Conservation (phyloP, 768 basidiomycete species). For the Serendipita indica region DNA sequence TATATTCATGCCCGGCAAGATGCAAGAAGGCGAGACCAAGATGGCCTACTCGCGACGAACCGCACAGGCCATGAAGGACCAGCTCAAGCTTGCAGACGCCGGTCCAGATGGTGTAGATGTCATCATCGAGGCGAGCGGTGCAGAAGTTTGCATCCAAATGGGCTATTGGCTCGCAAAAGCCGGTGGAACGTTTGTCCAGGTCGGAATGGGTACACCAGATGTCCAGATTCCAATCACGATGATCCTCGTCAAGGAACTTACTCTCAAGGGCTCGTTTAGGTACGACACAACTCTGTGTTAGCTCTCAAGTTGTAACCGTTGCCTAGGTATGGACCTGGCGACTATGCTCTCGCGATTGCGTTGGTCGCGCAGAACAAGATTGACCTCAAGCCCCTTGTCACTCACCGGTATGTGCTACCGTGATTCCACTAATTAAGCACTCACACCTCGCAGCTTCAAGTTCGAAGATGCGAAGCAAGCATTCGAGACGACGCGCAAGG, state of each 20-base stretch:
- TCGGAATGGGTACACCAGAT: constrained; percentile 76
- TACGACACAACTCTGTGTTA: constrained; percentile 42
- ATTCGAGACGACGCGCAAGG: constrained; percentile 64
- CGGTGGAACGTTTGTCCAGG: constrained; percentile 45
- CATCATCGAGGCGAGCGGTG: constrained; percentile 84
- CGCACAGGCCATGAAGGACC: constrained; percentile 46
- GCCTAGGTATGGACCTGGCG: constrained; percentile 43
- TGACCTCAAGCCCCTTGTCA: constrained; percentile 76
- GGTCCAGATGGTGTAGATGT: constrained; percentile 65
- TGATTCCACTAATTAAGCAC: background rate
- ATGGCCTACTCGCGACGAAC: constrained; percentile 60
- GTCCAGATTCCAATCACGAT: constrained; percentile 56
- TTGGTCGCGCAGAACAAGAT: constrained; percentile 70
- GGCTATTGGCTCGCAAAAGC: constrained; percentile 58
- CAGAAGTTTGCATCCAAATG: constrained; percentile 84
- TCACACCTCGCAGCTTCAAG: constrained; percentile 34
- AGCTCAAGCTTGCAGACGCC: constrained; percentile 53
- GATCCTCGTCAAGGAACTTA: constrained; percentile 63
- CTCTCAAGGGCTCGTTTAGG: constrained; percentile 83
- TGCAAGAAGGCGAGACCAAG: constrained; percentile 48
- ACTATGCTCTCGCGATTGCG: constrained; percentile 73
- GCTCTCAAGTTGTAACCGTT: constrained; percentile 5
- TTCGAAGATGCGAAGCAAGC: constrained; percentile 69
- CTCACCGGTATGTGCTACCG: constrained; percentile 47
- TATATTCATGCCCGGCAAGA: constrained; percentile 44